These are phyloP conservation scores for Trichoderma polysporum DNA, from an alignment of 2,329 filamentous ascomycete species.

Conservation along the genomic window DNA sequence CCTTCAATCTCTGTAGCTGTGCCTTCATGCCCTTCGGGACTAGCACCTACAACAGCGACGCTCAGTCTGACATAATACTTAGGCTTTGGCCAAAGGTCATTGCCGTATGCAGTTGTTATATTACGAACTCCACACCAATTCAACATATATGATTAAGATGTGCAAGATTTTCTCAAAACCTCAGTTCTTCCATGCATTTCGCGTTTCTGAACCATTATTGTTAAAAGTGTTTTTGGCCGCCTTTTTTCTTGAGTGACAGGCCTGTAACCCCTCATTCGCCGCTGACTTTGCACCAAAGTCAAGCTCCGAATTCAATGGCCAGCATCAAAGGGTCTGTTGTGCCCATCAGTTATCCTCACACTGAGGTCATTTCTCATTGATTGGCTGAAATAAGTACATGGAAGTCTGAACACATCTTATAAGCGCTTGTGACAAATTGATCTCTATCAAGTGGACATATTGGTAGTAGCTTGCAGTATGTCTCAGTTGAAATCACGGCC, in stretches of 20 bases:
- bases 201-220: neutral
- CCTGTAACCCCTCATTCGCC: neutral
- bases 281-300: neutral
- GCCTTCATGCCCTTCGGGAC: too few relatives aligned
- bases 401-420: neutral
- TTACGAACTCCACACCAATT: too few relatives aligned
- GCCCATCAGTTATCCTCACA: neutral
- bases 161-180: neutral
- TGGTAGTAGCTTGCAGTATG: neutral
- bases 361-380: neutral
- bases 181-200: neutral
- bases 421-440: neutral
- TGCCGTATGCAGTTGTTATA: too few relatives aligned
- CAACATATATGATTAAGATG: neutral
- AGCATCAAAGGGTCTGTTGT: too few relatives aligned
- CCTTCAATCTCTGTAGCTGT: too few relatives aligned
- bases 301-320: neutral
- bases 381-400: neutral
- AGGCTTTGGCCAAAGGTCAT: too few relatives aligned
- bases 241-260: neutral
- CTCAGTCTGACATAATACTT: too few relatives aligned
- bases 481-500: neutral
- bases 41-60: too few relatives aligned
- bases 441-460: neutral
- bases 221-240: neutral